Percentiles rank a stretch among this genome's conserved stretches.
Evolutionary conservation across 805 yeast species (phyloP).

Genomic region (Lipomyces yamanashiensis): DNA sequence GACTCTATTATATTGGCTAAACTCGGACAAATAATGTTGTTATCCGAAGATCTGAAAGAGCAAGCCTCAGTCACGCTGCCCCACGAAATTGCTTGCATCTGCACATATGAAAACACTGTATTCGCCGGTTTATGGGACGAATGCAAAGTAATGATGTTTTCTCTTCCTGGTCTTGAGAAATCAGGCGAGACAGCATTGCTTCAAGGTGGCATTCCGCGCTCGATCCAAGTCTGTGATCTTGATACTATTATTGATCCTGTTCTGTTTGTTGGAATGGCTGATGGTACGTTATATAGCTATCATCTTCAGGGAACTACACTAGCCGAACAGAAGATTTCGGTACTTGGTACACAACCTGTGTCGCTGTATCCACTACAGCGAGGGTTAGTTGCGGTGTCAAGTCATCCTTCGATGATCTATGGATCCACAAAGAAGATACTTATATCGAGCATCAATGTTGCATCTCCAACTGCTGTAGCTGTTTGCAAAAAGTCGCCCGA

Average conservation of each 20-base stretch:
- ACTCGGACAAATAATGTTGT: neutral
- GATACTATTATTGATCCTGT: conserved; percentile 22
- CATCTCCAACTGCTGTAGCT: conserved; percentile 31
- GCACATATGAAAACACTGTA: conserved; percentile 18
- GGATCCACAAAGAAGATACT: conserved; percentile 26
- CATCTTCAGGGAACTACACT: conserved; percentile 5
- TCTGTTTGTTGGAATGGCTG: conserved; percentile 34
- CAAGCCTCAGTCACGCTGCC: neutral
- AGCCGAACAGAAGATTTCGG: conserved; percentile 25
- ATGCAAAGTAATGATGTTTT: conserved; percentile 11
- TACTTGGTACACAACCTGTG: conserved; percentile 34
- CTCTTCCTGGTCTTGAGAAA: conserved; percentile 6
- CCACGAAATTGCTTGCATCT: conserved; percentile 26
- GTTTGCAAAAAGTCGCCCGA: conserved; percentile 5
- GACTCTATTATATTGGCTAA: conserved; percentile 14
- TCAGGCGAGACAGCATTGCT: conserved; percentile 13
- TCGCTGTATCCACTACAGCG: conserved; percentile 16
- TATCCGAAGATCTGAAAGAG: conserved; percentile 9
- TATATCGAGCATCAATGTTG: conserved; percentile 29
- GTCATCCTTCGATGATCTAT: conserved; percentile 34
- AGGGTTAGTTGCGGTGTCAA: conserved; percentile 31
- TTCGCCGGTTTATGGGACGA: conserved; percentile 31
- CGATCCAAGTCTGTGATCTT: conserved; percentile 17
- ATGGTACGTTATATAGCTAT: conserved; percentile 31
- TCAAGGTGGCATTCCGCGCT: conserved; percentile 32